Evolutionary conservation across 345 rosid genomes (phyloP), one percentile per base, ranked within the genome.

Genomic region (Arabis alpina): DNA sequence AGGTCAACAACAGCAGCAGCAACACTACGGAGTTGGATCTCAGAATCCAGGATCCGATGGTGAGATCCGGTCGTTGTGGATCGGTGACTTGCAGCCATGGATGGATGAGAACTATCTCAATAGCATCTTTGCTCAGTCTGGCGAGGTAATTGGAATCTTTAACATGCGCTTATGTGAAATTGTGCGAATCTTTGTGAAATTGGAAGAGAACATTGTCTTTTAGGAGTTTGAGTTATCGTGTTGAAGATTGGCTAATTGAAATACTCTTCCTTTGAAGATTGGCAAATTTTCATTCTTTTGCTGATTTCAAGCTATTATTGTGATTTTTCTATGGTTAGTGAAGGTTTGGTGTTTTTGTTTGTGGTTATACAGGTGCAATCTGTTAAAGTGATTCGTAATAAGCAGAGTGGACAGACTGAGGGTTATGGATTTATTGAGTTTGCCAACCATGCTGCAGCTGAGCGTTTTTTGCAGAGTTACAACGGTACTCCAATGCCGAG

Each of bases 371-470:
- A 94, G 99, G 81, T 80, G 64, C 53, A 68, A 64, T 74, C 96
- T 2, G 93, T 89, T 3, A 94, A 94, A 80, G 92, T 94, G 45
- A 94, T 94, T 68, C 85, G 96, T 8, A 94, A 83, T 75, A 94
- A 85, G 86, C 89, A 76, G 51, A 85, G 88, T 0, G 81, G 71
- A 27, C 54, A 74, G 27, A 75, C 89, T 0, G 98, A 91, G 77
- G 97, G 99, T 15, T 94, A 94, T 74, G 96, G 97, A 32, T 94
- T 94, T 67, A 76, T 94, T 25, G 98, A 94, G 82, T 94, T 91
- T 76, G 72, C 39, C 8, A 79, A 34, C 61, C 93, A 81, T 14
- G 79, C 92, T 8, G 84, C 90, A 16, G 98, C 99, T 5, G 99
- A 94, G 76, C 81, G 90, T 72, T 67, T 88, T 48, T 74, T 94